A percentile compares a stretch with the other conserved stretches of the same genome.
Conservation (phyloP, 352 stramenopile species). For the Pythium pyrilobum region DNA sequence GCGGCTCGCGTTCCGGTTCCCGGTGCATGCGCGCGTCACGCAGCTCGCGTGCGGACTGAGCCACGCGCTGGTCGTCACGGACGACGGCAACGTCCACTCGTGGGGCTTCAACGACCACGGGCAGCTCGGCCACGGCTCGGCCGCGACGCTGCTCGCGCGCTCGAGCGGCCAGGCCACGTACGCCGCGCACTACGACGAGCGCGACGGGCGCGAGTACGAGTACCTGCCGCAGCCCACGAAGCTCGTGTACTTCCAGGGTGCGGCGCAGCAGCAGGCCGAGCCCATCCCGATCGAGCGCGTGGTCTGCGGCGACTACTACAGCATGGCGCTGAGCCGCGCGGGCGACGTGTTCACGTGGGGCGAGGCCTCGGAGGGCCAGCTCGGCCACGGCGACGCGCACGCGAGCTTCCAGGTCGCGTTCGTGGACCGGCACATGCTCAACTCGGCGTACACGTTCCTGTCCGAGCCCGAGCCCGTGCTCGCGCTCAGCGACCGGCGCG, state of each 20-base stretch:
- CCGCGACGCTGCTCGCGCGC: conserved; percentile 38
- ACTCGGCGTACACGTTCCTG: conserved; percentile 66
- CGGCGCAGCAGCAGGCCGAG: conserved; percentile 45
- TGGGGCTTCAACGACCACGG: conserved; percentile 81
- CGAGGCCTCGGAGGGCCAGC: conserved; percentile 64
- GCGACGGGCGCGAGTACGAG: conserved; percentile 33
- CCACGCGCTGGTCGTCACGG: conserved; percentile 48
- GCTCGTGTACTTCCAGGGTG: conserved; percentile 64
- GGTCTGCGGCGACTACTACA: conserved; percentile 69
- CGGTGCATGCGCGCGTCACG: conserved; percentile 10
- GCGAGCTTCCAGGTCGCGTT: conserved; percentile 55
- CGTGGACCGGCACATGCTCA: conserved; percentile 51
- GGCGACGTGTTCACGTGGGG: conserved; percentile 75
- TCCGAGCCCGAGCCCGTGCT: conserved; percentile 58
- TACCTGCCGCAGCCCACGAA: conserved; percentile 37
- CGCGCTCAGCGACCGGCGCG: conserved; percentile 30
- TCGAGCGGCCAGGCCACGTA: conserved; percentile 32
- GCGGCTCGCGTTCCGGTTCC: conserved; percentile 28
- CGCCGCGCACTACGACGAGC: conserved; percentile 44
- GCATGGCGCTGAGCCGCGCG: conserved; percentile 47
- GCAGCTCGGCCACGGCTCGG: conserved; percentile 58
- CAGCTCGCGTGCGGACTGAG: conserved; percentile 45
- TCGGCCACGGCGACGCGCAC: conserved; percentile 56
- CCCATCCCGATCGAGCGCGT: conserved; percentile 51
- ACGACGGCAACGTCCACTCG: conserved; percentile 55